phyloP scores from a whole-genome alignment of 2,329 filamentous ascomycete species.

The Aspergillus sp. region DNA sequence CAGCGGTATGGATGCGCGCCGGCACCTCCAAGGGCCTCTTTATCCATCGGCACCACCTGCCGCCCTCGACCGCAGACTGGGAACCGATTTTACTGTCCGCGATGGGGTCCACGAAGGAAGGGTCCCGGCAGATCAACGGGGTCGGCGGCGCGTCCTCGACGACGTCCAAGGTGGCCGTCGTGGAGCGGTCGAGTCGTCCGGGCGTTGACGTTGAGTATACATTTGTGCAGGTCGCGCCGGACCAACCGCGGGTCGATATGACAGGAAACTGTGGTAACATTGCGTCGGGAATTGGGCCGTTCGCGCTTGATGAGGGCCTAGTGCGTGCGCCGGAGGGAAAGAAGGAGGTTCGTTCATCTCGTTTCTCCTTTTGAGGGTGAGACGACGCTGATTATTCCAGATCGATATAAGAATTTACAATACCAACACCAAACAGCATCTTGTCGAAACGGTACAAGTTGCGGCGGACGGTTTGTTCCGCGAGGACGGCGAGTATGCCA shows the following conservation, averaged over 20 bases:
- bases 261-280: constrained; percentile 71
- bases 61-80: constrained; percentile 23
- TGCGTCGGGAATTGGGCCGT: constrained; percentile 62
- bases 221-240: constrained; percentile 64
- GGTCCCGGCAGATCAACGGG: constrained; percentile 61
- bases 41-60: constrained; percentile 33
- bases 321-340: constrained; percentile 24
- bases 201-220: constrained; percentile 63
- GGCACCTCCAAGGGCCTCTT: constrained; percentile 42
- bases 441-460: constrained; percentile 55
- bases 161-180: constrained; percentile 65
- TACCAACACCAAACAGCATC: constrained; percentile 63
- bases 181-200: constrained; percentile 48
- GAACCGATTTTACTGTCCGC: constrained; percentile 28
- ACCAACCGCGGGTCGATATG: constrained; percentile 57
- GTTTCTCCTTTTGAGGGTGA: constrained; percentile 16
- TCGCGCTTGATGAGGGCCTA: constrained; percentile 55
- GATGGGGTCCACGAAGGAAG: constrained; percentile 30
- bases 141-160: constrained; percentile 65
- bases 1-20: constrained; percentile 38
- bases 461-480: constrained; percentile 42
- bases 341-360: background rate
- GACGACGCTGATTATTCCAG: constrained; percentile 20
- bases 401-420: constrained; percentile 61
- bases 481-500: constrained; percentile 52